Conservation (phyloP, 148 eudicot genomes). For the Hydrangea macrophylla region DNA sequence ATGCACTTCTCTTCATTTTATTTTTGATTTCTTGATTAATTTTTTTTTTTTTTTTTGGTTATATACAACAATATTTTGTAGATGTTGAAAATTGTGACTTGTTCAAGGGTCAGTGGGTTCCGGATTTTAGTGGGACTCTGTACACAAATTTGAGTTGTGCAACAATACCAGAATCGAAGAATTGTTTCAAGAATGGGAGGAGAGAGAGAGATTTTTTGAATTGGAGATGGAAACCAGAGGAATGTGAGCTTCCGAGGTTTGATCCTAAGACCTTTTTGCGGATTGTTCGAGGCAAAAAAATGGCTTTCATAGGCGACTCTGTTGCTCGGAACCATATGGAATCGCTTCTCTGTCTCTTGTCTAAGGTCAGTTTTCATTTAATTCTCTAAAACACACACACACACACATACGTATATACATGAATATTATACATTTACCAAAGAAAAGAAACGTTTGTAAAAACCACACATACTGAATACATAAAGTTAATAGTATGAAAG, state of each 20-base stretch:
- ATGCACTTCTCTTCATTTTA: not conserved
- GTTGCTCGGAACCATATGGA: conserved; percentile 80
- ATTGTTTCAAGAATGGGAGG: conserved; percentile 69
- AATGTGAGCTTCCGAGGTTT: conserved; percentile 62
- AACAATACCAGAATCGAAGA: conserved; percentile 55
- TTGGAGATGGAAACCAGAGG: conserved; percentile 76
- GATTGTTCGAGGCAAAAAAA: conserved; percentile 42
- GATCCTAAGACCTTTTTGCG: conserved; percentile 35
- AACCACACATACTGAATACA: too few species aligned
- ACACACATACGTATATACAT: too few species aligned
- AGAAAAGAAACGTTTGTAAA: too few species aligned
- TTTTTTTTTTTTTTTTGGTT: too few species aligned
- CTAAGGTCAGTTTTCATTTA: conserved; percentile 32
- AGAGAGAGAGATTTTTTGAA: conserved; percentile 47
- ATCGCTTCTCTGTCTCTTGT: conserved; percentile 66
- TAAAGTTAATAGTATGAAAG: too few species aligned
- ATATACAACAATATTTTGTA: too few species aligned
- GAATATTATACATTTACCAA: too few species aligned
- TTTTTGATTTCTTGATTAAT: conserved; percentile 6
- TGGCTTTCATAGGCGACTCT: conserved; percentile 79
- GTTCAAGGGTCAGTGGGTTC: conserved; percentile 61
- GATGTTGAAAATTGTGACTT: conserved; percentile 43
- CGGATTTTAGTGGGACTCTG: conserved; percentile 29
- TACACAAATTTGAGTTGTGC: conserved; percentile 52
- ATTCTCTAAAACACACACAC: too few species aligned